phyloP scores from a whole-genome alignment of 2,329 filamentous ascomycete genomes.

The Ophiostoma perfectum region DNA sequence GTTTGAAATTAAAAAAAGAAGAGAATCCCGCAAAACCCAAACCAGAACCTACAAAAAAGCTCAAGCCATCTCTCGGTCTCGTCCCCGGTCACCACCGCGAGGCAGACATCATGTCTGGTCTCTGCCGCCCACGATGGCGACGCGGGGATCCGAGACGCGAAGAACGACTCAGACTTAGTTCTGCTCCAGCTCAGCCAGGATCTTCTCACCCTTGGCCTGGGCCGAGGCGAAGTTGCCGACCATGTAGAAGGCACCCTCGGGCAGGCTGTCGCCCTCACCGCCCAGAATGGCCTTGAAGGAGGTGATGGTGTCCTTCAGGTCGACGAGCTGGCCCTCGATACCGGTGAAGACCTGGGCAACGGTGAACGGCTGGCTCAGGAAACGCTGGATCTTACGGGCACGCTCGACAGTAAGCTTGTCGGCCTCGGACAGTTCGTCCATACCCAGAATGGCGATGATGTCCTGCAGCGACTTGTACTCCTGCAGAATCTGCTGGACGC shows the following conservation, averaged over 20 bases:
- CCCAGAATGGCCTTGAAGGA: conserved; percentile 96
- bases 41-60: conserved; percentile 13
- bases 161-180: conserved; percentile 34
- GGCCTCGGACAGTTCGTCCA: conserved; percentile 98
- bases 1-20: conserved; percentile 11
- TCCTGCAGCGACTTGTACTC: conserved; percentile 99
- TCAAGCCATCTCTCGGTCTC: background rate
- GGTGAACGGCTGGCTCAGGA: conserved; percentile 98
- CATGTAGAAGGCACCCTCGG: conserved; percentile 96
- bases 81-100: background rate
- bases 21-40: conserved; percentile 17
- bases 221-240: conserved; percentile 93
- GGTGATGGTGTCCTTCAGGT: conserved; percentile 95
- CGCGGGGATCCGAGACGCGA: background rate
- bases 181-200: conserved; percentile 86
- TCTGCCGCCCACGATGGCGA: background rate
- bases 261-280: conserved; percentile 92
- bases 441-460: conserved; percentile 99
- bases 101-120: background rate
- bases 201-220: conserved; percentile 98
- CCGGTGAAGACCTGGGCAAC: conserved; percentile 75
- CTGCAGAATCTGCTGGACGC: conserved; percentile 98
- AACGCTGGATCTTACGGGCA: conserved; percentile 99
- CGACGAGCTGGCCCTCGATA: conserved; percentile 95
- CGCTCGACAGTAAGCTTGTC: conserved; percentile 99